Percentiles rank a stretch among this genome's conserved stretches.
Conservation (phyloP, 768 basidiomycete species). For the Boletellus ananiceps region DNA sequence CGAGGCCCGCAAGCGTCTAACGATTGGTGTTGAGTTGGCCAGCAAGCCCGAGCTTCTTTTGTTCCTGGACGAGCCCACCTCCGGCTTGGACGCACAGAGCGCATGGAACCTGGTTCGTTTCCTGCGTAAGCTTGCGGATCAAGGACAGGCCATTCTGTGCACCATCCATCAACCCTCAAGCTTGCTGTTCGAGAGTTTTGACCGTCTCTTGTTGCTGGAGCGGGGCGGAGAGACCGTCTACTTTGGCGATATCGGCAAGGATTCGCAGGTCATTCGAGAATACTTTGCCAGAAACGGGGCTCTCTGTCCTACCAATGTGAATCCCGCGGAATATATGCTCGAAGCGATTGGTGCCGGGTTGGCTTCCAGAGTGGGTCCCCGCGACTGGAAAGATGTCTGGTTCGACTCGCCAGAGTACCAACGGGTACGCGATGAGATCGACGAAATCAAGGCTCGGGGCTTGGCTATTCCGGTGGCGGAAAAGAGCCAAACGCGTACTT, state of each 20-base stretch:
- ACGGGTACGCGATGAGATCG: slow-evolving; percentile 40
- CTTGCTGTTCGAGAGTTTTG: slow-evolving; percentile 84
- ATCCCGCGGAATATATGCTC: slow-evolving; percentile 77
- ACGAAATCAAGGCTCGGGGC: slow-evolving; percentile 43
- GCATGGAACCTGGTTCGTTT: slow-evolving; percentile 83
- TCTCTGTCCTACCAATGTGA: slow-evolving; percentile 67
- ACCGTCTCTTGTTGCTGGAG: slow-evolving; percentile 62
- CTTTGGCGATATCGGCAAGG: slow-evolving; percentile 82
- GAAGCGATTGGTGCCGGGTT: slow-evolving; percentile 87
- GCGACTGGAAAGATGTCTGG: slow-evolving; percentile 89
- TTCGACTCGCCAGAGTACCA: slow-evolving; percentile 59
- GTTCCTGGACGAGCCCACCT: slow-evolving; percentile 44
- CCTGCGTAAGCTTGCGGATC: slow-evolving; percentile 75
- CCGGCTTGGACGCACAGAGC: slow-evolving; percentile 56
- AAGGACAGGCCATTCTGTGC: slow-evolving; percentile 86
- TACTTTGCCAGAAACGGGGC: slow-evolving; percentile 78
- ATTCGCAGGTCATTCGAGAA: slow-evolving; percentile 60
- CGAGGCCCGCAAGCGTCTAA: slow-evolving; percentile 78
- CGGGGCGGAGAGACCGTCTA: slow-evolving; percentile 89
- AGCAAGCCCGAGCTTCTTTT: slow-evolving; percentile 47
- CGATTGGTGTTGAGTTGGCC: slow-evolving; percentile 89
- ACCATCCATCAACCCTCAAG: slow-evolving; percentile 89
- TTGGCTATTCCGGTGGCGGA: slow-evolving; percentile 40
- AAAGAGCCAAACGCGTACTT: slow-evolving; percentile 42
- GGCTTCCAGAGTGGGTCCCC: slow-evolving; percentile 62